These are phyloP conservation scores for Catharanthus roseus DNA, from an alignment of 257 asterid species.

Conservation along the genomic window DNA sequence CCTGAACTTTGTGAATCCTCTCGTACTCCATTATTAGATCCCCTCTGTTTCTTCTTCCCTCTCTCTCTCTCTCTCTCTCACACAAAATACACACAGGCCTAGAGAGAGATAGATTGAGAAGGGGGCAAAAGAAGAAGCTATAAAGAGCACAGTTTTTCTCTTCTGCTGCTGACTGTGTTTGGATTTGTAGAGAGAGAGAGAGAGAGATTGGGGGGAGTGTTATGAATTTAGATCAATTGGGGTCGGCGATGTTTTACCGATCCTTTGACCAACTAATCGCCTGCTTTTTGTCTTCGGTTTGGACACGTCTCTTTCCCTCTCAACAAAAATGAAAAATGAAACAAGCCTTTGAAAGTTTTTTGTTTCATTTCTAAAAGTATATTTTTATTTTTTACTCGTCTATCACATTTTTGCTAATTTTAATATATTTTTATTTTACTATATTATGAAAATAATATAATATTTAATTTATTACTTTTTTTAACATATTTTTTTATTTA, in stretches of 20 bases:
- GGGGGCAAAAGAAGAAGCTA: not conserved
- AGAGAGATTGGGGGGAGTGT: not conserved
- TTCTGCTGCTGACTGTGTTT: slow-evolving; percentile 1
- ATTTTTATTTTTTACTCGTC: no score
- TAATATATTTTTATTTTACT: no score
- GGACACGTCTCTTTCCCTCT: no score
- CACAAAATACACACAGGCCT: not conserved
- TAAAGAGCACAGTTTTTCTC: not conserved
- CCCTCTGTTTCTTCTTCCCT: slow-evolving; percentile 14
- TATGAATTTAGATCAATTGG: not conserved
- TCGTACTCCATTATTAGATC: slow-evolving; percentile 84
- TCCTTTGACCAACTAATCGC: slow-evolving; percentile 5
- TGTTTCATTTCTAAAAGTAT: no score
- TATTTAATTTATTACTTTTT: no score
- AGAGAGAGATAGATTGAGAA: not conserved
- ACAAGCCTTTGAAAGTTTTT: no score
- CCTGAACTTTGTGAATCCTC: slow-evolving; percentile 94
- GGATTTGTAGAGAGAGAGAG: slow-evolving; percentile 5
- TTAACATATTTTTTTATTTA: no score
- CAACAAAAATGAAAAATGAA: no score
- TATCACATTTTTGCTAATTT: no score
- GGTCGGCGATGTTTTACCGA: slow-evolving; percentile 14
- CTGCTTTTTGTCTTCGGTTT: no score
- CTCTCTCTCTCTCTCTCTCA: slow-evolving; percentile 23
- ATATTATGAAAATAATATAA: no score